Base-by-base conservation (phyloP, 1,284 basidiomycete genomes). In the Malassezia furfur region DNA sequence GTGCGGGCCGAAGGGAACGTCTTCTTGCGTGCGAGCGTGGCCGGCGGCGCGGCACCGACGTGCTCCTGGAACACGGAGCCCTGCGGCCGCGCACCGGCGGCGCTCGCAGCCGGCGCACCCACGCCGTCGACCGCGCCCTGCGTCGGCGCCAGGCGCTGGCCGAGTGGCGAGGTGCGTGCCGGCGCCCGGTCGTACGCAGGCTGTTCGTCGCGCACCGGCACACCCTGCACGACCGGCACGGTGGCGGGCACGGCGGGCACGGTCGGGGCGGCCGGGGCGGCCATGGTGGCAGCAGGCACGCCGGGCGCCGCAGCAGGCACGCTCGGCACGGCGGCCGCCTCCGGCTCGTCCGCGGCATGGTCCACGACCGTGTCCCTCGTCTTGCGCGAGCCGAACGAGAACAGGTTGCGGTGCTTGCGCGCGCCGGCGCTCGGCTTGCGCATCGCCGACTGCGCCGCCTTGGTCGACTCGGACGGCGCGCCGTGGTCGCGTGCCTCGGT, bases 11-110 rank as follows among this genome's bases (percentile, higher is more conserved):
- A 3, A 3, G 32, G 32, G 32, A 11, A 34, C 6, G 32, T 34
- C 11, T 34, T 14, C 11, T 14, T 10, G 32, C 32, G 32, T 8
- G 32, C 32, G 32, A 34, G 32, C 9, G 32, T 3, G 4, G 32
- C 32, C 2, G 11, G 32, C 14, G 32, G 32, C 32, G 11, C 6
- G 11, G 32, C 32, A 15, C 17, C 12, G 1, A 45, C 43, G 32
- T 45, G 43, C 25, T 45, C 43, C 32, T 45, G 43, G 43, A 45
- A 45, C 25, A 31, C 32, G 25, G 43, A 45, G 32, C 17, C 25
- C 25, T 15, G 25, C 25, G 32, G 32, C 6, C 40, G 40, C 15
- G 40, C 14, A 21, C 15, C 30, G 14, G 32, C 6, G 32, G 11
- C 11, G 9, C 32, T 34, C 11, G 32, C 32, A 5, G 32, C 6